phyloP scores from a whole-genome alignment of 140 eudicot species.

The Anethum foeniculum region DNA sequence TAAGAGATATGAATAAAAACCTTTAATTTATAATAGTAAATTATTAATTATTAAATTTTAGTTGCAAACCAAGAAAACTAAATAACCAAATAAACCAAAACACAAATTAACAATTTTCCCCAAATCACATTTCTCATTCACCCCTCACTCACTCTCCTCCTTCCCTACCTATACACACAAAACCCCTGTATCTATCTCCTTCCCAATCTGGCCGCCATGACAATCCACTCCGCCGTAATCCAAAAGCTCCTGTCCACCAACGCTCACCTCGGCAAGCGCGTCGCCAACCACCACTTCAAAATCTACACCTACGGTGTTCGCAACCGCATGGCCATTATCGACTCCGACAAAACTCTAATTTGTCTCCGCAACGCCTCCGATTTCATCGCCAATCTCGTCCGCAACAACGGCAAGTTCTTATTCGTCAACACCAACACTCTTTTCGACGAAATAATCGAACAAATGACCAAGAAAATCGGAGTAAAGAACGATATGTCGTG shows the following conservation, averaged over 20 bases:
- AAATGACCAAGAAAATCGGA: slow-evolving; percentile 54
- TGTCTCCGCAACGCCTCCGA: slow-evolving; percentile 78
- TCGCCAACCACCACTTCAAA: slow-evolving; percentile 70
- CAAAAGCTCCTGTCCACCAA: slow-evolving; percentile 73
- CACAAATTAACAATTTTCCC: too few species aligned
- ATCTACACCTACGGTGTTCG: slow-evolving; percentile 70
- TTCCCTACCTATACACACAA: neutral
- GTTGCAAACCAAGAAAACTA: too few species aligned
- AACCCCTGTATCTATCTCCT: neutral
- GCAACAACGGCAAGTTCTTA: slow-evolving; percentile 43
- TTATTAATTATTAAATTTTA: too few species aligned
- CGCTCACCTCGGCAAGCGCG: slow-evolving; percentile 75
- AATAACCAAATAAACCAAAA: too few species aligned
- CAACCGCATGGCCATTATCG: slow-evolving; percentile 53
- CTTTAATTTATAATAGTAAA: too few species aligned
- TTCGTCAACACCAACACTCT: slow-evolving; percentile 79
- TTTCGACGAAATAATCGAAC: slow-evolving; percentile 58
- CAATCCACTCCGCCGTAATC: slow-evolving; percentile 71
- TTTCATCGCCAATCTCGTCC: slow-evolving; percentile 62
- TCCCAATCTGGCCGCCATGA: slow-evolving; percentile 32
- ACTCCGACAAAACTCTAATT: slow-evolving; percentile 85
- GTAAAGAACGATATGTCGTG: slow-evolving; percentile 50
- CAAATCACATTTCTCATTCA: neutral
- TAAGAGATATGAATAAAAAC: too few species aligned
- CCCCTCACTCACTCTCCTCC: neutral